These are phyloP conservation scores for Musa itinerans DNA, from an alignment of 176 grass and related monocot species.

Conservation along the genomic window DNA sequence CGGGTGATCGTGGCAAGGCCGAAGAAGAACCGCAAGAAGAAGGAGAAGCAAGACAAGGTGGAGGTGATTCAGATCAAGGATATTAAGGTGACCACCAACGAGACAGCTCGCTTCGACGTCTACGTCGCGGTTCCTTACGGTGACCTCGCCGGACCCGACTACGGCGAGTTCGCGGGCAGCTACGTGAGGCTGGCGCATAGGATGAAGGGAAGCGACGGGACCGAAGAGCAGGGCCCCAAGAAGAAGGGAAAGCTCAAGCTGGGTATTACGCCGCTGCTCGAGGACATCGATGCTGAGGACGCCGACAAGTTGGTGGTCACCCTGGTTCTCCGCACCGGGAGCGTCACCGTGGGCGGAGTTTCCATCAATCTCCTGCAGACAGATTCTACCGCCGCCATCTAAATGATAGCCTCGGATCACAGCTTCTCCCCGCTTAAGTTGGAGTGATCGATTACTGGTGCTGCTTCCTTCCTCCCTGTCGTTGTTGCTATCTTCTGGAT, in stretches of 20 bases:
- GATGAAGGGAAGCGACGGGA: neutral
- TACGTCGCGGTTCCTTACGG: conserved; percentile 16
- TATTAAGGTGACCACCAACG: conserved; percentile 1
- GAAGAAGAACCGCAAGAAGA: conserved; percentile 29
- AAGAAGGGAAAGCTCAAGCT: neutral
- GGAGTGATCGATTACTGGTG: too few relatives aligned
- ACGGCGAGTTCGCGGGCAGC: neutral
- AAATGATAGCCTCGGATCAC: too few relatives aligned
- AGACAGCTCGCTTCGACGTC: conserved; percentile 24
- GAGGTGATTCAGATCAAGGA: conserved; percentile 24
- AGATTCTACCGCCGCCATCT: too few relatives aligned
- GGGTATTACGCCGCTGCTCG: neutral
- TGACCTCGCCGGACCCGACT: neutral
- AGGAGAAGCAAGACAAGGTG: conserved; percentile 17
- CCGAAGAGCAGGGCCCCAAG: neutral
- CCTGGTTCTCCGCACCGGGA: neutral
- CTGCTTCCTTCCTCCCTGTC: too few relatives aligned
- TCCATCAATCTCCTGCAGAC: neutral
- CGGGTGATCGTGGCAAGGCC: conserved; percentile 25
- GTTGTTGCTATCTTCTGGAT: too few relatives aligned
- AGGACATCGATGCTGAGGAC: neutral
- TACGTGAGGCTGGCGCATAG: neutral
- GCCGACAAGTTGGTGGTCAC: neutral
- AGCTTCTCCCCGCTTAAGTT: too few relatives aligned
- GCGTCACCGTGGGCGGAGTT: neutral